Conservation (phyloP, 2,329 filamentous ascomycete species). For the Colletotrichum lupini region DNA sequence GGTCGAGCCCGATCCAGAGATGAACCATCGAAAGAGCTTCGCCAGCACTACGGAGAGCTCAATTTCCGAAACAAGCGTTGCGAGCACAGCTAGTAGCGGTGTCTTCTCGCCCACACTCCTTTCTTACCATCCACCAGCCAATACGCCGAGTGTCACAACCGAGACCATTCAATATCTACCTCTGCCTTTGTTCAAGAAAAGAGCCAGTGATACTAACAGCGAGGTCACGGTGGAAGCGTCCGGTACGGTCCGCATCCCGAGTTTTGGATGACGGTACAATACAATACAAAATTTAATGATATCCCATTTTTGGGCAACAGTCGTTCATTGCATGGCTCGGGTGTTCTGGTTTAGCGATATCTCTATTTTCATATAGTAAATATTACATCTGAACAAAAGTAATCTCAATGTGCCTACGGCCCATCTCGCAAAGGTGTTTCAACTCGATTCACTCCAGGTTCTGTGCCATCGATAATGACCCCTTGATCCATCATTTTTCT, state of each 20-base stretch:
- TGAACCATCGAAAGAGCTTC: constrained; percentile 30
- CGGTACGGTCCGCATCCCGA: neutral
- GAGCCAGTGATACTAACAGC: neutral
- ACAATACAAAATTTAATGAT: neutral
- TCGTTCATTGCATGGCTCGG: constrained; percentile 2
- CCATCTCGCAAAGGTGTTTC: too few species aligned
- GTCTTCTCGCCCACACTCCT: constrained; percentile 25
- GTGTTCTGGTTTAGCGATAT: neutral
- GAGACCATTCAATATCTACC: constrained; percentile 1
- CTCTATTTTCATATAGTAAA: neutral
- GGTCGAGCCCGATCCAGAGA: constrained; percentile 14
- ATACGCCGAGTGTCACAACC: neutral
- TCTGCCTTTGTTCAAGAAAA: neutral
- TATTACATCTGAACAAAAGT: neutral
- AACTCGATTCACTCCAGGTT: neutral
- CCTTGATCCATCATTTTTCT: neutral
- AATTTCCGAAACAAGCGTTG: constrained; percentile 2
- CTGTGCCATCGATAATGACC: neutral
- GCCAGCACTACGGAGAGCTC: constrained; percentile 13
- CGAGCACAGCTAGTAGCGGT: constrained; percentile 18
- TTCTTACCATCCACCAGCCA: constrained; percentile 11
- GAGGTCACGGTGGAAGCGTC: neutral
- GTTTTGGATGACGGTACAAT: neutral
- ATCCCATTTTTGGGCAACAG: neutral
- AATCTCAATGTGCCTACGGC: neutral